Base-by-base conservation (phyloP, 495 filamentous ascomycete species). In the Penicillium canescens region DNA sequence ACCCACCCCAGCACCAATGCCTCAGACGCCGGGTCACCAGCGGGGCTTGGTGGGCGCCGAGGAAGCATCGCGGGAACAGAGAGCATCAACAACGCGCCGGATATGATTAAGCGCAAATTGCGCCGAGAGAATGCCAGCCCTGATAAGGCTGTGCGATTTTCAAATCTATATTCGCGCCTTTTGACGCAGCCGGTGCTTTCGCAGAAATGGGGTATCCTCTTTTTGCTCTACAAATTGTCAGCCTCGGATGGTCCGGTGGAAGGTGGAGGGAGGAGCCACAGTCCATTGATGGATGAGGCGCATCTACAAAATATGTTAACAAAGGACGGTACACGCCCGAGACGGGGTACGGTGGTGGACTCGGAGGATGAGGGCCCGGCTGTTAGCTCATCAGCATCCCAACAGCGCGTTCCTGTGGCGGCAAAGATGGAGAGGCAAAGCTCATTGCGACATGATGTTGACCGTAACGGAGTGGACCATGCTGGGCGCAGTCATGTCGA, bases 201-300 rank as follows among this genome's bases (percentile, higher is more conserved):
- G 60, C 88, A 96, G 68, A 99, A 98, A 82, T 97, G 93, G 91
- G 91, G 88, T 3, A 96, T 97, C 57, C 78, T 99, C 6, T 91
- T 93, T 65, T 81, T 99, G 39, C 83, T 99, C 18, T 87, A 91
- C 62, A 87, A 88, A 58, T 78, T 98, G 38, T 84, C 88, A 42
- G 82, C 84, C 55, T 84, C 86, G 24, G 66, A 73, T 14, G 68
- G 70, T 6, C 11, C 46, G 8, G 61, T 54, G 6, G 69, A 72
- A 14, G 66, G 59, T 4, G 70, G 60, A 12, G 68, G 61, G 34
- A 52, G 67, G 13, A 71, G 66, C 47, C 63, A 73, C 28, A 77
- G 73, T 48, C 75, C 75, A 7, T 46, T 66, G 42, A 63, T 75
- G 61, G 71, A 76, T 6, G 70, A 71, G 20, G 65, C 39, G 6